A percentile compares a stretch with the other conserved stretches of the same genome.
These are phyloP conservation scores for Vitis labrusca DNA, from an alignment of 164 flowering plant species.

Conservation along the genomic window DNA sequence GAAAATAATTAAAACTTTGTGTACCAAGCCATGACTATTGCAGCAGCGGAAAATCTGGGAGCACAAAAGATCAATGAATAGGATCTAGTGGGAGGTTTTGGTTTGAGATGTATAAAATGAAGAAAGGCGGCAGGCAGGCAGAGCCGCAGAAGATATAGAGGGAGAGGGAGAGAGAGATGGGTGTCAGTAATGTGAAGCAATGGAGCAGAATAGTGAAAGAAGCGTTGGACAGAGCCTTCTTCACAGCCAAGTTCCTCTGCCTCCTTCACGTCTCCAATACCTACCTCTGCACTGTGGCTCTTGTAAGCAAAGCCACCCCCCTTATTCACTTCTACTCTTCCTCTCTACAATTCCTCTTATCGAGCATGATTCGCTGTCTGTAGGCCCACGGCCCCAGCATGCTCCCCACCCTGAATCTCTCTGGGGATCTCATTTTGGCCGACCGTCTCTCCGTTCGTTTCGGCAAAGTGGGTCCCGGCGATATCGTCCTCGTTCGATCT, in stretches of 20 bases:
- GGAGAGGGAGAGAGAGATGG: slow-evolving; percentile 1
- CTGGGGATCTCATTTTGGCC: slow-evolving; percentile 47
- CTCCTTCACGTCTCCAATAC: slow-evolving; percentile 52
- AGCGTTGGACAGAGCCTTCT: slow-evolving; percentile 28
- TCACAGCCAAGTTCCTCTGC: slow-evolving; percentile 45
- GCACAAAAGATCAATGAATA: too few species aligned
- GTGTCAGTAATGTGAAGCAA: slow-evolving; percentile 10
- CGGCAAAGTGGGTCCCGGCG: slow-evolving; percentile 49
- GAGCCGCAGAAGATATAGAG: background rate
- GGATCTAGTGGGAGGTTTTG: too few species aligned
- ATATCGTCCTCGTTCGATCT: slow-evolving; percentile 54
- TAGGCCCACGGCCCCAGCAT: slow-evolving; percentile 87
- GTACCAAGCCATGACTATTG: too few species aligned
- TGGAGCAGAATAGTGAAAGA: slow-evolving; percentile 38
- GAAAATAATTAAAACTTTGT: too few species aligned
- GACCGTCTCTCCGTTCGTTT: slow-evolving; percentile 52
- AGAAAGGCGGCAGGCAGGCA: background rate
- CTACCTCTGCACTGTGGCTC: slow-evolving; percentile 41
- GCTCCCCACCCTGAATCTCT: slow-evolving; percentile 62
- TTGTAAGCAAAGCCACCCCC: slow-evolving; percentile 27
- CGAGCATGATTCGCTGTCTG: slow-evolving; percentile 7
- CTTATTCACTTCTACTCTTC: background rate
- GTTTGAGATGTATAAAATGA: too few species aligned
- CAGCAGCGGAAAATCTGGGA: too few species aligned
- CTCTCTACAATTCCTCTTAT: background rate